A percentile compares a stretch with the other conserved stretches of the same genome.
These are phyloP conservation scores for Cinchona pubescens DNA, from an alignment of 257 asterid species.

Conservation along the genomic window DNA sequence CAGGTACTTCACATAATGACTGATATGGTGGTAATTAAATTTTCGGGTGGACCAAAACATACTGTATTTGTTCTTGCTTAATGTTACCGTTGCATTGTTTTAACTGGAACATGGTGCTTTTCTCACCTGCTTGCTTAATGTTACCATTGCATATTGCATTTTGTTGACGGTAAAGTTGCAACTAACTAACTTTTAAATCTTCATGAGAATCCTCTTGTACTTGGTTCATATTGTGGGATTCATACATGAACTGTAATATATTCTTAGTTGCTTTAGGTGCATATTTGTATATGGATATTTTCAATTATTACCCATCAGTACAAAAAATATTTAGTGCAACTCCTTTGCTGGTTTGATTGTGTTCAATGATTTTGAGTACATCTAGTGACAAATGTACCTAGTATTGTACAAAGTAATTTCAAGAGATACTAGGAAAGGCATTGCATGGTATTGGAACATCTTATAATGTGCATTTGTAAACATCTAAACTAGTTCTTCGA, in stretches of 20 bases:
- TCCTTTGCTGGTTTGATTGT: too few relatives aligned
- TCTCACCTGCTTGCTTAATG: too few relatives aligned
- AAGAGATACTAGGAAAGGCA: not conserved
- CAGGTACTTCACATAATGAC: constrained; percentile 51
- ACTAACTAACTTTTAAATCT: not conserved
- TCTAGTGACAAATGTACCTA: not conserved
- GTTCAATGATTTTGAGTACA: too few relatives aligned
- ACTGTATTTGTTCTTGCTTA: not conserved
- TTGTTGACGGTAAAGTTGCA: not conserved
- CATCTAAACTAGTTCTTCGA: not conserved
- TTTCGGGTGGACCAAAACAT: not conserved
- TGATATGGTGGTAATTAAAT: not conserved
- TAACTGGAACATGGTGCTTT: not conserved
- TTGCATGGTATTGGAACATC: not conserved
- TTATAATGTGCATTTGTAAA: not conserved
- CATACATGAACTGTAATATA: too few relatives aligned
- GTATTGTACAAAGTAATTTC: not conserved
- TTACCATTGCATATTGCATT: not conserved
- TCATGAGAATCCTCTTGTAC: not conserved
- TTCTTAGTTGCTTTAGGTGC: too few relatives aligned
- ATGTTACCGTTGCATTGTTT: not conserved
- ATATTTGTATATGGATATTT: too few relatives aligned
- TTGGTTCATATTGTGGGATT: not conserved
- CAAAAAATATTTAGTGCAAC: too few relatives aligned
- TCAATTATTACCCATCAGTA: too few relatives aligned